Evolutionary conservation across 139 green algal species (phyloP), one percentile per base, ranked within the genome.

Genomic region (Zygnema cylindricum): DNA sequence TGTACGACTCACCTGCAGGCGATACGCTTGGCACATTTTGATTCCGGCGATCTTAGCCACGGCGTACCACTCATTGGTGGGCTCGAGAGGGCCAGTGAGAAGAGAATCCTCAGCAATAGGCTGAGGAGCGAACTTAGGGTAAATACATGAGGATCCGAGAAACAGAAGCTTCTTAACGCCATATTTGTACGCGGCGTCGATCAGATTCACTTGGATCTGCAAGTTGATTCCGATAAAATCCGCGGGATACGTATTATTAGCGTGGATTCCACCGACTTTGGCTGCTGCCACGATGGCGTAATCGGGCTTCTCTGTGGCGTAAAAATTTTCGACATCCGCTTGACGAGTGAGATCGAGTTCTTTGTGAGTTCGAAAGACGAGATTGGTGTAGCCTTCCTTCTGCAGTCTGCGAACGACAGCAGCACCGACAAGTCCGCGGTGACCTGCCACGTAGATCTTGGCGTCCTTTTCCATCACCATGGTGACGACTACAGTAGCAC

Each of bases 201-300:
- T 93, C 43, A 93, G 25, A 1, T 82, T 84, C 43, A 71, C 86
- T 55, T 93, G 77, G 32, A 93, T 93, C 42, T 88, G 71, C 30
- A 93, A 83, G 43, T 93, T 93, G 75, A 93, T 79, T 33, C 55
- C 85, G 30, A 93, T 93, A 41, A 93, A 93, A 22, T 93, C 91
- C 38, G 55, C 79, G 16, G 91, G 91, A 33, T 93, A 89, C n/a
- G 21, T 40, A 30, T 73, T 90, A 77, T 93, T 93, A 41, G 91
- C 91, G 11, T 81, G 71, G 43, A 93, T 93, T 40, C 91, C 91
- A 39, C 91, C 91, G 7, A 93, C 91, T 69, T 90, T 90, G 0
- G 91, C 91, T 0, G 91, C 91, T 32, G 91, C 91, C 38, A 93
- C 7, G 38, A 93, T 81, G 7, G 92, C 91, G n/a, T 90, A 90